phyloP scores from a whole-genome alignment of 2,329 filamentous ascomycete genomes.

The Penicillium corylophilum region DNA sequence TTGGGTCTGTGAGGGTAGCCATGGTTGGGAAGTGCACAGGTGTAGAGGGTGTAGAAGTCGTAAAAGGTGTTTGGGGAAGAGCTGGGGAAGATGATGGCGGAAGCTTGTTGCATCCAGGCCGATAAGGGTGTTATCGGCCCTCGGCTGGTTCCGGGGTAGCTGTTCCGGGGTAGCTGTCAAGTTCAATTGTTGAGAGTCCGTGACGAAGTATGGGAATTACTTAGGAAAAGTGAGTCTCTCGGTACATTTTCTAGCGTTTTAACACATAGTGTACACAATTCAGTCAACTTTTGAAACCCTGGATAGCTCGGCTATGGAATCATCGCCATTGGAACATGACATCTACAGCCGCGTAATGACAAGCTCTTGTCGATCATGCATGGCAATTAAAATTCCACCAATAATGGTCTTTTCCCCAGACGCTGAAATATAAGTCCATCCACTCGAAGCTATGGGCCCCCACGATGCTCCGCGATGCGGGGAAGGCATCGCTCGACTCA shows the following conservation, averaged over 20 bases:
- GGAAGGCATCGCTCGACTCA: not conserved
- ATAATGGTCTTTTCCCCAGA: not conserved
- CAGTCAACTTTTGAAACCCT: too few species aligned
- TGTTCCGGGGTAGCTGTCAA: too few species aligned
- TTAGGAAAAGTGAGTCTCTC: too few species aligned
- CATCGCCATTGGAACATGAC: too few species aligned
- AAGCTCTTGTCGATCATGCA: not conserved
- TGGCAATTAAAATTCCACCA: not conserved
- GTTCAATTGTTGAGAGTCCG: too few species aligned
- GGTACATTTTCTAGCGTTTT: too few species aligned
- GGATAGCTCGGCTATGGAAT: not conserved
- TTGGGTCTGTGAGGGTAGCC: slow-evolving; percentile 15
- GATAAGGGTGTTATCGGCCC: slow-evolving; percentile 2
- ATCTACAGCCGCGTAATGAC: not conserved
- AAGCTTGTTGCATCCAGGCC: not conserved
- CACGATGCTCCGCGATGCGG: not conserved
- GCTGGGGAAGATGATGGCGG: not conserved
- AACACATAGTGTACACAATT: too few species aligned
- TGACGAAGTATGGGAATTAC: too few species aligned
- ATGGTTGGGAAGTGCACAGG: slow-evolving; percentile 1
- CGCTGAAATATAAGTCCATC: not conserved
- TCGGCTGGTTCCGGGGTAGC: not conserved
- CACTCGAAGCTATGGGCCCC: not conserved
- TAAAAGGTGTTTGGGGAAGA: not conserved
- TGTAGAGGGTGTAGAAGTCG: not conserved